Evolutionary conservation across 164 flowering plant species (phyloP).

Genomic region (Nelumbo lutea): DNA sequence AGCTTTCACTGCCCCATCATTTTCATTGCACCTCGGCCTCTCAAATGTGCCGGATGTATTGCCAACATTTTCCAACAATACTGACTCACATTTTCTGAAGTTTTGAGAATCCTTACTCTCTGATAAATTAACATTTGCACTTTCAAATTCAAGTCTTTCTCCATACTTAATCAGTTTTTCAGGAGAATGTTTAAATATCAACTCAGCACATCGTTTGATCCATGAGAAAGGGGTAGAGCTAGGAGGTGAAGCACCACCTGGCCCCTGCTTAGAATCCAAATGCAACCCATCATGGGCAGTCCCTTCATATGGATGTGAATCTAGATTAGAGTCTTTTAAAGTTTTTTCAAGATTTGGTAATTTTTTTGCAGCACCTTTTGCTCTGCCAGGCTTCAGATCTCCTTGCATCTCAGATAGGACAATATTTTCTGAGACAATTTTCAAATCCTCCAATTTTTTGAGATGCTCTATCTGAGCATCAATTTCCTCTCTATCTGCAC

Average conservation of each 20-base stretch:
- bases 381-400: conserved; percentile 16
- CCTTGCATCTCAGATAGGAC: conserved; percentile 31
- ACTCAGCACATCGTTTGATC: conserved; percentile 60
- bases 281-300: conserved; percentile 12
- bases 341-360: conserved; percentile 18
- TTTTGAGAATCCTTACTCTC: conserved; percentile 8
- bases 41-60: conserved; percentile 15
- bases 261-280: conserved; percentile 20
- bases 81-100: conserved; percentile 3
- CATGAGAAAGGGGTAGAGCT: conserved; percentile 56
- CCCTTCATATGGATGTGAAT: conserved; percentile 12
- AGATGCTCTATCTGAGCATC: conserved; percentile 49
- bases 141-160: conserved; percentile 18
- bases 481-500: conserved; percentile 70
- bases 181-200: conserved; percentile 47
- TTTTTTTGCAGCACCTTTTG: conserved; percentile 23
- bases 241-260: conserved; percentile 29
- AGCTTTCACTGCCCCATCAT: background rate
- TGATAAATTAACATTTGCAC: conserved; percentile 13
- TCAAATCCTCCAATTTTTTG: conserved; percentile 51
- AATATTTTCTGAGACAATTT: conserved; percentile 43
- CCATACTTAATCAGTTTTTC: conserved; percentile 23
- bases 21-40: conserved; percentile 7
- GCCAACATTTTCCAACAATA: background rate
- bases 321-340: conserved; percentile 14